phyloP scores from a whole-genome alignment of 495 filamentous ascomycete species.

The Friedmanniomyces simplex region DNA sequence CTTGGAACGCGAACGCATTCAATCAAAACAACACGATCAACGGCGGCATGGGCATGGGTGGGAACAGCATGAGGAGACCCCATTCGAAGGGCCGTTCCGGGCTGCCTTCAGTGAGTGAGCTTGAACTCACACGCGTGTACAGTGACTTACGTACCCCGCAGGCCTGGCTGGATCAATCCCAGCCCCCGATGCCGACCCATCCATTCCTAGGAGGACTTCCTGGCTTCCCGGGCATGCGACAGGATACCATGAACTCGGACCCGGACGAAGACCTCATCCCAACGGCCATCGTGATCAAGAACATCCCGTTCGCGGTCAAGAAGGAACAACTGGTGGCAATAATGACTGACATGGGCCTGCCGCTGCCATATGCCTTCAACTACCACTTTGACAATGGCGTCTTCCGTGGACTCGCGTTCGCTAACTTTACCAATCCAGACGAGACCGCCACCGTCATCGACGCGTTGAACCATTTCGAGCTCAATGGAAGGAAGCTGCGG shows the following conservation, averaged over 20 bases:
- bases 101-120: conserved; percentile 44
- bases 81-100: conserved; percentile 42
- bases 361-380: conserved; percentile 96
- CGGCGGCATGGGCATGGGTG: conserved; percentile 35
- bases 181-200: conserved; percentile 35
- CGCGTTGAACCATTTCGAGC: conserved; percentile 83
- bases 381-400: conserved; percentile 99
- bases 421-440: conserved; percentile 92
- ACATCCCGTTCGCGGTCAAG: conserved; percentile 96
- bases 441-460: conserved; percentile 89
- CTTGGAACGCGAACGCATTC: conserved; percentile 49
- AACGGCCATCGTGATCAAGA: conserved; percentile 98
- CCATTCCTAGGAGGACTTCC: conserved; percentile 5
- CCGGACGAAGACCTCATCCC: conserved; percentile 82
- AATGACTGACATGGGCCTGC: conserved; percentile 85
- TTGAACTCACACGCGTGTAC: conserved; percentile 20
- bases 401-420: conserved; percentile 91
- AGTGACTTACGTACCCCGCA: conserved; percentile 9
- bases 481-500: conserved; percentile 84
- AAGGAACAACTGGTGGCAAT: conserved; percentile 86
- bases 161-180: conserved; percentile 50
- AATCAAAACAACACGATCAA: conserved; percentile 38
- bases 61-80: conserved; percentile 48
- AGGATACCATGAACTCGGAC: conserved; percentile 42
- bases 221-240: conserved; percentile 33